A percentile compares a stretch with the other conserved stretches of the same genome.
Conservation (phyloP, 2,329 filamentous ascomycete species). For the Fusarium brevicatenulatum region DNA sequence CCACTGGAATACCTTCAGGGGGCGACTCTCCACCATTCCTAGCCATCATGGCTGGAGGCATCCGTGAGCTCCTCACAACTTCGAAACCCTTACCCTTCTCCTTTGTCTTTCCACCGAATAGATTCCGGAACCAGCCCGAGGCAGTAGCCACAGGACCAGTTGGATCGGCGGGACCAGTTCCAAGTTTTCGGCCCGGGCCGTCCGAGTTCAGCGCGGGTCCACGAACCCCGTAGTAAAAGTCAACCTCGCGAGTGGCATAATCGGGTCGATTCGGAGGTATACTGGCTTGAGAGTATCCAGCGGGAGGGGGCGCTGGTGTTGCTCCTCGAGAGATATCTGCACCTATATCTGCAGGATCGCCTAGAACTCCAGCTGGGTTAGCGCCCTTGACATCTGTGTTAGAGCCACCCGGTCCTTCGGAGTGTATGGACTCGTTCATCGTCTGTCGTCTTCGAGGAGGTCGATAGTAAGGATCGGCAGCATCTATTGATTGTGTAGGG, state of each 20-base stretch:
- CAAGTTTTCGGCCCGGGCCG: slow-evolving; percentile 82
- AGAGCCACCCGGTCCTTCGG: slow-evolving; percentile 47
- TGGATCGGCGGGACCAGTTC: slow-evolving; percentile 94
- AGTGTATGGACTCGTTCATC: slow-evolving; percentile 52
- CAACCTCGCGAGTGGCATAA: slow-evolving; percentile 92
- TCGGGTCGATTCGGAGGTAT: slow-evolving; percentile 74
- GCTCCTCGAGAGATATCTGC: slow-evolving; percentile 54
- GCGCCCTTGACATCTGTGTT: slow-evolving; percentile 50
- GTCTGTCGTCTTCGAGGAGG: slow-evolving; percentile 79
- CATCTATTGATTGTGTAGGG: slow-evolving; percentile 60
- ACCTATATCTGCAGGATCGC: slow-evolving; percentile 55
- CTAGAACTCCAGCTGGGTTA: slow-evolving; percentile 49
- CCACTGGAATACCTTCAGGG: slow-evolving; percentile 72
- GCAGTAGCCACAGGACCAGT: slow-evolving; percentile 91
- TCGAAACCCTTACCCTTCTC: slow-evolving; percentile 98
- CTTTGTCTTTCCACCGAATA: slow-evolving; percentile 87
- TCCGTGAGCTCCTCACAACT: slow-evolving; percentile 88
- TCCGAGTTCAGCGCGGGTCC: slow-evolving; percentile 88
- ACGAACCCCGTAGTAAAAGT: slow-evolving; percentile 95
- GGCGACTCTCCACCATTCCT: slow-evolving; percentile 72
- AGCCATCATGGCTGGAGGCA: slow-evolving; percentile 78
- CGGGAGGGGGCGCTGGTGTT: slow-evolving; percentile 53
- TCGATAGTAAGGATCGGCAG: slow-evolving; percentile 86
- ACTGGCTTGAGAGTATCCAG: slow-evolving; percentile 46
- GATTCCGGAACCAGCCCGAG: slow-evolving; percentile 84